Conservation (phyloP, 1,139 yeast species). For the Taphrina pruni region DNA sequence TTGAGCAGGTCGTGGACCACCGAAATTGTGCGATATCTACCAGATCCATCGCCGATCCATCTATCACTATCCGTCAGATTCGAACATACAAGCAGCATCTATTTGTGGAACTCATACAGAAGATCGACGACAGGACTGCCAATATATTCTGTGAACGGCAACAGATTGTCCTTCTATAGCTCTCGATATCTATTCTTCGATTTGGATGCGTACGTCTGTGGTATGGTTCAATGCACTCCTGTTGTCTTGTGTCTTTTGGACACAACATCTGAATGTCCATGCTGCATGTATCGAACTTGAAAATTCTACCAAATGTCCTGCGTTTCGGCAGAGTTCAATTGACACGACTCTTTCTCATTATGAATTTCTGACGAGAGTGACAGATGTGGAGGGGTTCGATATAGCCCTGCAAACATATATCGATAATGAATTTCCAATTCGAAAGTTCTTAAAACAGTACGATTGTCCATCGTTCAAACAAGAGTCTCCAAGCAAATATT, state of each 20-base stretch:
- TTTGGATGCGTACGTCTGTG: too few species aligned
- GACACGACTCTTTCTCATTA: background rate
- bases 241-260: background rate
- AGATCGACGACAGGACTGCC: too few species aligned
- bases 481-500: background rate
- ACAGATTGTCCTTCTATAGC: too few species aligned
- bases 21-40: too few species aligned
- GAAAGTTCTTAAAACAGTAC: background rate
- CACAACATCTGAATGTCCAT: background rate
- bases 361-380: constrained; percentile 7
- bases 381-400: constrained; percentile 14
- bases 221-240: too few species aligned
- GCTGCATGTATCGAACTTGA: constrained; percentile 17
- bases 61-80: too few species aligned
- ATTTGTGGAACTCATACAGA: too few species aligned
- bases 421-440: background rate
- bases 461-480: constrained; percentile 1
- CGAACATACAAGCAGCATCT: too few species aligned
- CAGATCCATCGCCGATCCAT: too few species aligned
- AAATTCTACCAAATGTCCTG: background rate
- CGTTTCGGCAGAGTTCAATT: background rate
- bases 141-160: too few species aligned
- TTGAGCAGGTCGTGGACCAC: too few species aligned
- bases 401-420: background rate
- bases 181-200: too few species aligned